These are phyloP conservation scores for Metarhizium guizhouense DNA, from an alignment of 2,329 filamentous ascomycete species.

Conservation along the genomic window DNA sequence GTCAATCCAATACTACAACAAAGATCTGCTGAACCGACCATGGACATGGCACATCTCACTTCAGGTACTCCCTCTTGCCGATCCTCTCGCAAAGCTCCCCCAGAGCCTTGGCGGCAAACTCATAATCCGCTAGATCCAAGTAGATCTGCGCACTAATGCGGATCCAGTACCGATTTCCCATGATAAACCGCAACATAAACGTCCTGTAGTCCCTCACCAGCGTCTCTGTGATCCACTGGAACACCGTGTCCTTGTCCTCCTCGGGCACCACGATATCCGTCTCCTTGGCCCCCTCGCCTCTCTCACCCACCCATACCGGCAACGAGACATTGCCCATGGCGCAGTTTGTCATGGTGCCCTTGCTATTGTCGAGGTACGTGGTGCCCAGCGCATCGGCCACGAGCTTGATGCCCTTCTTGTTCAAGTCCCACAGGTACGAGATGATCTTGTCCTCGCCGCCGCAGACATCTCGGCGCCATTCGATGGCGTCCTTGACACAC, in stretches of 20 bases:
- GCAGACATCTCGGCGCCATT: constrained; percentile 59
- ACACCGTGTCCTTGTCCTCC: constrained; percentile 27
- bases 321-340: constrained; percentile 65
- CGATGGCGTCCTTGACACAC: constrained; percentile 61
- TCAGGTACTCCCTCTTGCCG: constrained; percentile 24
- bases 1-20: too few relatives aligned
- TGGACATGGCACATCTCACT: background rate
- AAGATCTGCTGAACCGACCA: too few relatives aligned
- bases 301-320: constrained; percentile 42
- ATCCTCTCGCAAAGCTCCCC: constrained; percentile 37
- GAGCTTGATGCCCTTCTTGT: constrained; percentile 50
- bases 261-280: constrained; percentile 19
- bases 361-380: constrained; percentile 58
- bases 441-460: constrained; percentile 67
- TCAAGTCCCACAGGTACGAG: constrained; percentile 53
- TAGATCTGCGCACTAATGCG: constrained; percentile 77
- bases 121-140: constrained; percentile 70
- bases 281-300: constrained; percentile 16
- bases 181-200: constrained; percentile 56
- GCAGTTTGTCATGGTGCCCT: constrained; percentile 54
- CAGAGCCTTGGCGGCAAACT: constrained; percentile 54
- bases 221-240: constrained; percentile 48
- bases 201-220: constrained; percentile 57
- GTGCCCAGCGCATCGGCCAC: constrained; percentile 60
- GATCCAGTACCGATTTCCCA: constrained; percentile 57